Evolutionary conservation across 768 basidiomycete genomes (phyloP).

Genomic region (Lentinula raphanica): DNA sequence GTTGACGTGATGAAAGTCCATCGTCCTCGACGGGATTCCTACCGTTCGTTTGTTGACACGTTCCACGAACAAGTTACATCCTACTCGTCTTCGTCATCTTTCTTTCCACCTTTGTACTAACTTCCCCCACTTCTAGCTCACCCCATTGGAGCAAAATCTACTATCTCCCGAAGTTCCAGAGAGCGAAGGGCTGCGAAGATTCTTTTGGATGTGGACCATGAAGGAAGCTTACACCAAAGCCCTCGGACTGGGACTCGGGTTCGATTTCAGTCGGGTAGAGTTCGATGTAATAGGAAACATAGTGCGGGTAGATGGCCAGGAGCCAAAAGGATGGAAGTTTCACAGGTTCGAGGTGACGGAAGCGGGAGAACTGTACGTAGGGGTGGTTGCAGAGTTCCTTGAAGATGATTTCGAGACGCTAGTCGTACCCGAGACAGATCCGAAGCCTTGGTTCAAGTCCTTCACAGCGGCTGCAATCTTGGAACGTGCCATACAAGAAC

Average conservation of each 20-base stretch:
- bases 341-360: slow-evolving; percentile 51
- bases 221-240: slow-evolving; percentile 93
- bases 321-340: slow-evolving; percentile 64
- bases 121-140: slow-evolving; percentile 33
- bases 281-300: slow-evolving; percentile 50
- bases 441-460: slow-evolving; percentile 36
- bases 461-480: slow-evolving; percentile 47
- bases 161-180: slow-evolving; percentile 36
- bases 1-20: slow-evolving; percentile 79
- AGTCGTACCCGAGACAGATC: slow-evolving; percentile 25
- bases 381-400: slow-evolving; percentile 58
- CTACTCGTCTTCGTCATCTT: not conserved
- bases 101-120: not conserved
- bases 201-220: slow-evolving; percentile 85
- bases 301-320: slow-evolving; percentile 55
- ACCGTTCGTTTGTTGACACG: slow-evolving; percentile 56
- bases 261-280: slow-evolving; percentile 74
- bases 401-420: slow-evolving; percentile 25
- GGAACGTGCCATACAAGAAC: slow-evolving; percentile 37
- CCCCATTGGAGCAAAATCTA: slow-evolving; percentile 34
- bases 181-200: slow-evolving; percentile 49
- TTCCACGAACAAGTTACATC: slow-evolving; percentile 57
- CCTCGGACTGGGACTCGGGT: slow-evolving; percentile 75
- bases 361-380: slow-evolving; percentile 52
- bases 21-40: slow-evolving; percentile 52